Evolutionary conservation across 148 eudicot species (phyloP).

Genomic region (Rhododendron molle): DNA sequence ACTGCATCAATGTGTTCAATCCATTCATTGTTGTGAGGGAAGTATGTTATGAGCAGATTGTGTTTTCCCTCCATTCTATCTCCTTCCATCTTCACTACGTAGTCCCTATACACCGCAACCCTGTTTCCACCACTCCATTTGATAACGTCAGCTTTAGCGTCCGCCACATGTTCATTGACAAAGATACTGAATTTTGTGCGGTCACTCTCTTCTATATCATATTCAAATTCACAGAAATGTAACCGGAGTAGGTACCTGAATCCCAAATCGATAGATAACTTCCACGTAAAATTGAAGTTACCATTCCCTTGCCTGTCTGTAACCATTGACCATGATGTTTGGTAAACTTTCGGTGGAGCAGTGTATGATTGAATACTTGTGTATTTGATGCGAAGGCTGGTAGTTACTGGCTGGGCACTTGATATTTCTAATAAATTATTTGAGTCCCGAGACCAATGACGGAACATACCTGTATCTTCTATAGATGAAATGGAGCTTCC

Average conservation of each 20-base stretch:
- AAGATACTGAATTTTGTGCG: constrained; percentile 12
- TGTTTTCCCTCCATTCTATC: neutral
- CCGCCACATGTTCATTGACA: constrained; percentile 19
- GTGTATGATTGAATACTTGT: constrained; percentile 10
- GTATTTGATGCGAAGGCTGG: constrained; percentile 6
- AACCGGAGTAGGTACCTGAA: constrained; percentile 14
- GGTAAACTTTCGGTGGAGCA: constrained; percentile 28
- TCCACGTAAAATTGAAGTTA: constrained; percentile 22
- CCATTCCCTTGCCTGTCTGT: neutral
- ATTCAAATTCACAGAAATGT: constrained; percentile 26
- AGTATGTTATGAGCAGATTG: neutral
- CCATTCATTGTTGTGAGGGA: neutral
- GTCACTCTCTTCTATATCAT: constrained; percentile 3
- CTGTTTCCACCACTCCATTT: neutral
- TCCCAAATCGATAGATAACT: constrained; percentile 28
- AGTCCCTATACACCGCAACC: constrained; percentile 14
- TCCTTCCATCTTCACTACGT: neutral
- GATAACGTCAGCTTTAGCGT: constrained; percentile 10
- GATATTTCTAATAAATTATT: neutral
- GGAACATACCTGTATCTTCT: constrained; percentile 16
- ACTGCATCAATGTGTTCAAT: neutral
- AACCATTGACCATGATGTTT: constrained; percentile 11
- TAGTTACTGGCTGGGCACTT: neutral
- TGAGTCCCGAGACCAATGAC: constrained; percentile 17
- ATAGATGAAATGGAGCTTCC: neutral